Percentiles rank a stretch among this genome's conserved stretches.
phyloP scores from a whole-genome alignment of 2,329 filamentous ascomycete genomes.

The Hypoxylon sp. region DNA sequence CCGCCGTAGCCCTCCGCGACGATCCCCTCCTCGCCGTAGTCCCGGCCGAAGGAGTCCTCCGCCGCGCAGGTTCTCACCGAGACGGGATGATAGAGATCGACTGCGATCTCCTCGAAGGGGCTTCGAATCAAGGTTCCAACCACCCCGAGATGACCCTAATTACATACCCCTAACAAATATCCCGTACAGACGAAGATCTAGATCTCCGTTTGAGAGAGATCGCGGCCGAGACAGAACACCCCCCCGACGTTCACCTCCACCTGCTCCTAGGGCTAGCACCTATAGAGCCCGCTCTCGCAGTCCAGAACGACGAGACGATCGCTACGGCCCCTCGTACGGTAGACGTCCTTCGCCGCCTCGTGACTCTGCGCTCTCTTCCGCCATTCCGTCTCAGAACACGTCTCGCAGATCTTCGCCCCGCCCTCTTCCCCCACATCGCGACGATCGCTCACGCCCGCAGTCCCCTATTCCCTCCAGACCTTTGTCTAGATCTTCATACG shows the following conservation, averaged over 20 bases:
- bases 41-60: conserved; percentile 56
- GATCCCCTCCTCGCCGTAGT: conserved; percentile 53
- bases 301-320: conserved; percentile 64
- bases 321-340: conserved; percentile 57
- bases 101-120: conserved; percentile 59
- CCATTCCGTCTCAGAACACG: conserved; percentile 64
- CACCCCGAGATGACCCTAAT: conserved; percentile 46
- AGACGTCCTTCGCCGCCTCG: conserved; percentile 65
- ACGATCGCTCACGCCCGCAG: conserved; percentile 64
- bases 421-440: conserved; percentile 61
- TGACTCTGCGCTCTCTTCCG: conserved; percentile 66
- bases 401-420: conserved; percentile 70
- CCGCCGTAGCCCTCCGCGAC: conserved; percentile 56
- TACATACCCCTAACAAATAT: conserved; percentile 50
- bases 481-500: conserved; percentile 52
- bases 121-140: conserved; percentile 57
- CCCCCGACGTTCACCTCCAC: conserved; percentile 58
- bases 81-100: conserved; percentile 58
- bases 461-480: conserved; percentile 57
- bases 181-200: conserved; percentile 65
- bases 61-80: conserved; percentile 57
- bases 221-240: conserved; percentile 56
- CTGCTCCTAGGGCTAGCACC: conserved; percentile 58
- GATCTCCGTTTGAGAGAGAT: conserved; percentile 68
- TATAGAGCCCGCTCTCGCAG: conserved; percentile 70